These are phyloP conservation scores for Colletotrichum salicis DNA, from an alignment of 2,329 filamentous ascomycete genomes.

Conservation along the genomic window DNA sequence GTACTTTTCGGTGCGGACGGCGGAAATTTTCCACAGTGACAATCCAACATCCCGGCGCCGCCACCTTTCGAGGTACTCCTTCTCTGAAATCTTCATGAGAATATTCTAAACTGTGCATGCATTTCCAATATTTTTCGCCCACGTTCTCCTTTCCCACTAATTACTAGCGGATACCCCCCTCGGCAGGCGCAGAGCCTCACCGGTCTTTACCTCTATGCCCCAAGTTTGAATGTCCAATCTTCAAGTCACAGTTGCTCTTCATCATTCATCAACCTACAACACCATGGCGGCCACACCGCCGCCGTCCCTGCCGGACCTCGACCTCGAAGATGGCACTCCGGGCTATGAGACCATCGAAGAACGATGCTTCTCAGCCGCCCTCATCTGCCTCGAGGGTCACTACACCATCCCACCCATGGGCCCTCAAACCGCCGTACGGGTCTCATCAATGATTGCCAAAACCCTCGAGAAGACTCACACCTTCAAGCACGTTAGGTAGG, in stretches of 20 bases:
- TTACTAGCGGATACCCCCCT: neutral
- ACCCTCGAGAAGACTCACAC: slow-evolving; percentile 73
- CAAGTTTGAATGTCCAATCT: neutral
- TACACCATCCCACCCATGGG: slow-evolving; percentile 69
- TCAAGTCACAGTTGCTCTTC: neutral
- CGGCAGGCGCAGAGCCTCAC: neutral
- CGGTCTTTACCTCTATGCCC: neutral
- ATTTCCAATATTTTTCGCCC: neutral
- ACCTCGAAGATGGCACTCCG: slow-evolving; percentile 41
- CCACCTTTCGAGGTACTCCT: slow-evolving; percentile 9
- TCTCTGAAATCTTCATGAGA: slow-evolving; percentile 12
- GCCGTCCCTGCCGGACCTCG: slow-evolving; percentile 29
- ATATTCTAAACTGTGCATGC: neutral
- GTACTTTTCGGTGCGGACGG: slow-evolving; percentile 22
- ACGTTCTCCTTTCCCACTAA: neutral
- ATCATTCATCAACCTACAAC: neutral
- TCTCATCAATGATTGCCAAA: slow-evolving; percentile 67
- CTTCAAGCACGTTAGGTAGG: slow-evolving; percentile 68
- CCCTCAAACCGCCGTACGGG: slow-evolving; percentile 62
- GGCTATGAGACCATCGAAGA: slow-evolving; percentile 69
- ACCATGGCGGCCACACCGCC: slow-evolving; percentile 34
- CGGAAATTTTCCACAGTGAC: slow-evolving; percentile 33
- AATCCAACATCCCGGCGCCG: slow-evolving; percentile 17
- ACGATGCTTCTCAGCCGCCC: slow-evolving; percentile 68
- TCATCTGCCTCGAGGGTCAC: slow-evolving; percentile 71